phyloP scores from a whole-genome alignment of 768 basidiomycete species.

The Roridomyces roridus region DNA sequence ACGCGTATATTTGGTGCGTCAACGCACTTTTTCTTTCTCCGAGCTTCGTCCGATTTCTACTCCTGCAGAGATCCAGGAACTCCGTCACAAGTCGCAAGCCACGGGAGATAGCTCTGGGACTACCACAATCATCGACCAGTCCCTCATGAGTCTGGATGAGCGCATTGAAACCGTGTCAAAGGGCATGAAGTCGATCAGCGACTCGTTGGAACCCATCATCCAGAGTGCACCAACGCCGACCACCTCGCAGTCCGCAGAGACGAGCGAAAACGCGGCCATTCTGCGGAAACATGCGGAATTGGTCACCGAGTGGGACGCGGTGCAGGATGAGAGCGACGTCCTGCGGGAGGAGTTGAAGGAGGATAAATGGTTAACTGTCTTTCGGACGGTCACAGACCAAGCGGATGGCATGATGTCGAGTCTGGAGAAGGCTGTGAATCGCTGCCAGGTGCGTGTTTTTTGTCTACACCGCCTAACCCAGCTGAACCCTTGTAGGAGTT shows the following conservation, averaged over 20 bases:
- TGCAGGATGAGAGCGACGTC: slow-evolving; percentile 80
- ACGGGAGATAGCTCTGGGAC: slow-evolving; percentile 61
- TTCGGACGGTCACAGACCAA: slow-evolving; percentile 92
- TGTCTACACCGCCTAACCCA: slow-evolving; percentile 9
- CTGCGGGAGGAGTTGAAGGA: slow-evolving; percentile 93
- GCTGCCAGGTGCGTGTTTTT: slow-evolving; percentile 74
- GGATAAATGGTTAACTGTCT: slow-evolving; percentile 96
- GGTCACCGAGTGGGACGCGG: slow-evolving; percentile 78
- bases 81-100: slow-evolving; percentile 85
- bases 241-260: slow-evolving; percentile 41
- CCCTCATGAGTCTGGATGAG: slow-evolving; percentile 80
- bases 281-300: slow-evolving; percentile 79
- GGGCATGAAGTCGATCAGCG: slow-evolving; percentile 72
- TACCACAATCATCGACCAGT: slow-evolving; percentile 79
- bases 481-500: slow-evolving; percentile 63
- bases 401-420: slow-evolving; percentile 98
- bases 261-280: slow-evolving; percentile 53
- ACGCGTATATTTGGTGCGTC: slow-evolving; percentile 86
- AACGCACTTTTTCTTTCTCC: slow-evolving; percentile 2
- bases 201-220: slow-evolving; percentile 67
- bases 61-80: slow-evolving; percentile 84
- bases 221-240: slow-evolving; percentile 56
- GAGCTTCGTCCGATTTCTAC: slow-evolving; percentile 6
- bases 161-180: slow-evolving; percentile 74
- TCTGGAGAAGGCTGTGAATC: slow-evolving; percentile 89